phyloP scores from a whole-genome alignment of 306 rosid genomes.

The Vigna hirtella region DNA sequence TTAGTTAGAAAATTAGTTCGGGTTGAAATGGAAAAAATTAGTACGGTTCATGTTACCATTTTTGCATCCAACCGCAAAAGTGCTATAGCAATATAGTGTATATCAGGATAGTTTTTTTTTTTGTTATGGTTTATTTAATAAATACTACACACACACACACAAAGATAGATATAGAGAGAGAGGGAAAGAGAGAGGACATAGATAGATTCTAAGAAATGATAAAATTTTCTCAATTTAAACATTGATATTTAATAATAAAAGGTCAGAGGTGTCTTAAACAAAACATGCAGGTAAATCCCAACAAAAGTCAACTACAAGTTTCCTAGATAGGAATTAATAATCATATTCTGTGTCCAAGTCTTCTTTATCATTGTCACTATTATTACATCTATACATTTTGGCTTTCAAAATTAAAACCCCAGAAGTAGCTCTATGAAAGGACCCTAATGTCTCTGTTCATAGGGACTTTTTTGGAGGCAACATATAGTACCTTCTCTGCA shows the following conservation, averaged over 20 bases:
- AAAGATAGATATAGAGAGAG: no score
- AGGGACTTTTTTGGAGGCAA: background rate
- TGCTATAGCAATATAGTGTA: no score
- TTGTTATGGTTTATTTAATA: no score
- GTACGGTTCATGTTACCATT: background rate
- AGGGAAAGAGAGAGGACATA: no score
- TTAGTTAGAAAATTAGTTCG: slow-evolving; percentile 1
- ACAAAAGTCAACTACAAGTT: background rate
- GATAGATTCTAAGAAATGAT: background rate
- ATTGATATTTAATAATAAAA: no score
- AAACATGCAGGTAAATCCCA: background rate
- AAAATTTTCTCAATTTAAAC: background rate
- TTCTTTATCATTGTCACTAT: background rate
- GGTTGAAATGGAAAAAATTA: slow-evolving; percentile 14
- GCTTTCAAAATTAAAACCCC: background rate
- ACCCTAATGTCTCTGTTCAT: background rate
- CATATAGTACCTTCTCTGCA: background rate
- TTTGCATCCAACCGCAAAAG: background rate
- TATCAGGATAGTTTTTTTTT: no score
- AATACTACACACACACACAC: no score
- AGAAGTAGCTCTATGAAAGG: background rate
- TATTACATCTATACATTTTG: no score
- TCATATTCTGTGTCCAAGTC: background rate
- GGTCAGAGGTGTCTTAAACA: background rate
- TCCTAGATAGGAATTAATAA: background rate